A percentile compares a stretch with the other conserved stretches of the same genome.
phyloP scores from a whole-genome alignment of 164 flowering plant genomes.

The Tetracentron sinense region DNA sequence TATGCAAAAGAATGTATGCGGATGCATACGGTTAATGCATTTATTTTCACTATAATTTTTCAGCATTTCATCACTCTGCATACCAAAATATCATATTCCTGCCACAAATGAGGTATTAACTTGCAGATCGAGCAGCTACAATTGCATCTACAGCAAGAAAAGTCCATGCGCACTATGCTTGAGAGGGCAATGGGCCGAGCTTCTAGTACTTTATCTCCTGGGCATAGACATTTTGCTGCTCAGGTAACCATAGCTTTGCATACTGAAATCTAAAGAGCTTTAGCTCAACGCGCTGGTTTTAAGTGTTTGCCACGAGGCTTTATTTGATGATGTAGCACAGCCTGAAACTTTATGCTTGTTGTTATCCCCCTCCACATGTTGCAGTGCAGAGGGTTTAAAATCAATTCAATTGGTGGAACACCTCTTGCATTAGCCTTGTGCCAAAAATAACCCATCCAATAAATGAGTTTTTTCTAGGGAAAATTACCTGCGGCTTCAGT shows the following conservation, averaged over 20 bases:
- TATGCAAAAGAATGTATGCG: no score
- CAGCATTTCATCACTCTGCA: not conserved
- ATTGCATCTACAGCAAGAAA: conserved; percentile 67
- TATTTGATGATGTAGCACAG: no score
- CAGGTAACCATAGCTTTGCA: conserved; percentile 41
- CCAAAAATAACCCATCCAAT: no score
- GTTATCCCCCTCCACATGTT: no score
- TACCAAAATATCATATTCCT: not conserved
- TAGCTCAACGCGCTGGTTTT: not conserved
- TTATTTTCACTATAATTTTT: no score
- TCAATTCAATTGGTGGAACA: no score
- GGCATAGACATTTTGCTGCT: conserved; percentile 78
- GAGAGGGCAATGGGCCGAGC: conserved; percentile 87
- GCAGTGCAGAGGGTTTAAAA: no score
- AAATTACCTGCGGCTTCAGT: no score
- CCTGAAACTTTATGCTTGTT: no score
- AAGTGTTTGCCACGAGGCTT: not conserved
- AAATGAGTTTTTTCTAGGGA: no score
- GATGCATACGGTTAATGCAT: no score
- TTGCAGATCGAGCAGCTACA: conserved; percentile 79
- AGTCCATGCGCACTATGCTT: conserved; percentile 65
- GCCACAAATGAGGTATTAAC: conserved; percentile 5
- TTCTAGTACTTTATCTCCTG: conserved; percentile 87
- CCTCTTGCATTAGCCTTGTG: no score
- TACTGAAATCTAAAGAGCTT: not conserved